These are phyloP conservation scores for Daldinia bambusicola DNA, from an alignment of 495 filamentous ascomycete genomes.

Conservation along the genomic window DNA sequence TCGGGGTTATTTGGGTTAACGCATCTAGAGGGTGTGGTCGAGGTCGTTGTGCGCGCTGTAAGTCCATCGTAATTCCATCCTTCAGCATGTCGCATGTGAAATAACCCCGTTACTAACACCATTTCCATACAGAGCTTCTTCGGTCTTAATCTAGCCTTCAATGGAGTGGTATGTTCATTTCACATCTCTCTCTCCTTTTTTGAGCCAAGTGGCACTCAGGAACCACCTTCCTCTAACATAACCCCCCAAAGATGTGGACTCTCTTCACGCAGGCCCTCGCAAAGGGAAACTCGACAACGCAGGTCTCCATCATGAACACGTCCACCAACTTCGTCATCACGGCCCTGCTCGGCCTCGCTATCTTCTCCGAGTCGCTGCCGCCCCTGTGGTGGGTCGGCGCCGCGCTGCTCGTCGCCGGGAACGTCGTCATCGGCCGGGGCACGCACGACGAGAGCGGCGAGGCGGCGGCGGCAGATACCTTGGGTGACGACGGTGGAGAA, in stretches of 20 bases:
- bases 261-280: slow-evolving; percentile 87
- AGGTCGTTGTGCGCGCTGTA: slow-evolving; percentile 76
- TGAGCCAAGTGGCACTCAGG: background rate
- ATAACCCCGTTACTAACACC: slow-evolving; percentile 10
- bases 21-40: slow-evolving; percentile 64
- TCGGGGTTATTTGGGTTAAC: slow-evolving; percentile 68
- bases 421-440: slow-evolving; percentile 87
- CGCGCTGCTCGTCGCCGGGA: slow-evolving; percentile 83
- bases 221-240: background rate
- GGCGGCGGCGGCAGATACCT: slow-evolving; percentile 3
- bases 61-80: slow-evolving; percentile 43
- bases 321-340: slow-evolving; percentile 92
- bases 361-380: slow-evolving; percentile 77
- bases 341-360: slow-evolving; percentile 78
- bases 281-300: slow-evolving; percentile 82
- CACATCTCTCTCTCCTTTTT: background rate
- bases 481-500: background rate
- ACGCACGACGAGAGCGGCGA: slow-evolving; percentile 55
- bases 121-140: slow-evolving; percentile 76
- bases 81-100: background rate
- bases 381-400: slow-evolving; percentile 92
- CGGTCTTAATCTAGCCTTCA: slow-evolving; percentile 86
- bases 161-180: slow-evolving; percentile 69
- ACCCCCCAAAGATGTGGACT: slow-evolving; percentile 78
- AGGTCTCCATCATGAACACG: slow-evolving; percentile 93